phyloP scores from a whole-genome alignment of 164 flowering plant genomes.

The Litsea cubeba region DNA sequence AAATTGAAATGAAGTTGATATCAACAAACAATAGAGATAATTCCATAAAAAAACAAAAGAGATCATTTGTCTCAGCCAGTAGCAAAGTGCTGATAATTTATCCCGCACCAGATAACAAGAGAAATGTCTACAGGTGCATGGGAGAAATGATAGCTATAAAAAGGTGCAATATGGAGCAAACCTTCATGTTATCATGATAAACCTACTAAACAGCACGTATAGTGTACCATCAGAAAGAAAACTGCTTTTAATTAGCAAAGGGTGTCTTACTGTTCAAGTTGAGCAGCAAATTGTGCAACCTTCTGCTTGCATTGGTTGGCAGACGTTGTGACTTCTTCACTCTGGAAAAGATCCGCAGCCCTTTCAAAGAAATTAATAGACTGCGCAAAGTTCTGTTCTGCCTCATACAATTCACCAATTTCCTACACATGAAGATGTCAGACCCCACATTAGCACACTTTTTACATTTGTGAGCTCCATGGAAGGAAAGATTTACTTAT shows the following conservation, averaged over 20 bases:
- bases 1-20: too few relatives aligned
- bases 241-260: not conserved
- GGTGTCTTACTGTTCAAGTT: slow-evolving; percentile 62
- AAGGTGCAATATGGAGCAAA: not conserved
- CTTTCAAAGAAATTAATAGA: slow-evolving; percentile 54
- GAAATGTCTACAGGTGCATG: not conserved
- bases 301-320: slow-evolving; percentile 85
- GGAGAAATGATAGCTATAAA: not conserved
- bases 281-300: slow-evolving; percentile 84
- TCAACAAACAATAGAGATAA: not conserved
- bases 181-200: not conserved
- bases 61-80: not conserved
- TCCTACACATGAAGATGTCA: slow-evolving; percentile 39
- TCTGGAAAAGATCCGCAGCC: slow-evolving; percentile 79
- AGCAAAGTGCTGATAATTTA: not conserved
- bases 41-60: not conserved
- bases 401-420: slow-evolving; percentile 76
- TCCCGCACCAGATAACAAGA: not conserved
- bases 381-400: slow-evolving; percentile 51
- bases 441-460: not conserved
- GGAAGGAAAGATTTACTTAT: not conserved
- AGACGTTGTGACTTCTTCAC: slow-evolving; percentile 65
- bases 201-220: not conserved
- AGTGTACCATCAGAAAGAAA: not conserved
- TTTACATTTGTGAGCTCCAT: not conserved